Conservation (phyloP, 805 yeast genomes). For the Nakazawaea siamensis region DNA sequence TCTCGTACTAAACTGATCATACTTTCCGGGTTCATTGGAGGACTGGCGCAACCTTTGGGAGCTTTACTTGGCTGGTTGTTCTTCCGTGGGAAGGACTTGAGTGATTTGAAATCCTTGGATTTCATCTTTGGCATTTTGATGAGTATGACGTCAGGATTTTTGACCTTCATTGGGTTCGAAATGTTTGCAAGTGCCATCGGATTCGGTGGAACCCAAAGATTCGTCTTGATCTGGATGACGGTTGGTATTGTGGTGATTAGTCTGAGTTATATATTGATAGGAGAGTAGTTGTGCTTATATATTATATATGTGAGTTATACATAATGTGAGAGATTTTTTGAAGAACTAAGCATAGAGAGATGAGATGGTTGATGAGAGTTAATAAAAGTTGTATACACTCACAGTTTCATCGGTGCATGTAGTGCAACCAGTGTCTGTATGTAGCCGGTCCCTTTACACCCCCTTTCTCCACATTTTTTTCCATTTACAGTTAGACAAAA, state of each 20-base stretch:
- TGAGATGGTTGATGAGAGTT: too few species aligned
- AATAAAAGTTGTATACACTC: too few species aligned
- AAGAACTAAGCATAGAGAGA: too few species aligned
- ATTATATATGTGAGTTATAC: too few species aligned
- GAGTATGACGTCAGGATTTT: constrained; percentile 75
- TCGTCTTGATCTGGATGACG: constrained; percentile 51
- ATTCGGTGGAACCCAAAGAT: constrained; percentile 65
- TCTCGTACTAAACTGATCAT: constrained; percentile 53
- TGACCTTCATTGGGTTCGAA: constrained; percentile 72
- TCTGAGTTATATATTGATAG: constrained; percentile 29
- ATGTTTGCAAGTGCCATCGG: constrained; percentile 80
- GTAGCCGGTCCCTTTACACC: too few species aligned
- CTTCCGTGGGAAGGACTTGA: constrained; percentile 28
- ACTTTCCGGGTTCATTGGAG: constrained; percentile 66
- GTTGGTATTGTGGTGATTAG: constrained; percentile 54
- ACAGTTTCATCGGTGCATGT: too few species aligned
- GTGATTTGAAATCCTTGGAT: constrained; percentile 27
- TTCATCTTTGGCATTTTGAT: constrained; percentile 55
- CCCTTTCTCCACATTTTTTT: too few species aligned
- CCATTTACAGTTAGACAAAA: too few species aligned
- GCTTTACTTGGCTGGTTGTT: constrained; percentile 63
- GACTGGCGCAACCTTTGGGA: constrained; percentile 83
- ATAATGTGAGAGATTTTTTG: too few species aligned
- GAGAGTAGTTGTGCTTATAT: too few species aligned
- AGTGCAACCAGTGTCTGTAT: too few species aligned